Evolutionary conservation across 1,139 yeast genomes (phyloP).

Genomic region (Nakaseomyces nivariensis): DNA sequence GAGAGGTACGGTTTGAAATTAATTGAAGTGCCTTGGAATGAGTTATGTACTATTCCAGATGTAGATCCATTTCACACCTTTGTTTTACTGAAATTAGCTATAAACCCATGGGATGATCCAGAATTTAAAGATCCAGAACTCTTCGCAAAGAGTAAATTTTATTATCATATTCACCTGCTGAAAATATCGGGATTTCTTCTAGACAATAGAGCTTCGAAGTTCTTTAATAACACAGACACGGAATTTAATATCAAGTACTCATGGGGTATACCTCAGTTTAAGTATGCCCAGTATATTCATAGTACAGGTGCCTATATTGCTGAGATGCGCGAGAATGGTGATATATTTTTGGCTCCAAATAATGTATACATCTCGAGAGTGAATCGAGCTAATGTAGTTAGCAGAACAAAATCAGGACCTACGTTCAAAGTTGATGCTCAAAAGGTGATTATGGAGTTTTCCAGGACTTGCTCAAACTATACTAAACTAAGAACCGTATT

Average conservation of each 20-base stretch:
- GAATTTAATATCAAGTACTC: conserved; percentile 62
- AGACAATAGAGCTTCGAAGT: conserved; percentile 66
- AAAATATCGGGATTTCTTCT: conserved; percentile 63
- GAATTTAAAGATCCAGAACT: conserved; percentile 40
- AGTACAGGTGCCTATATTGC: conserved; percentile 82
- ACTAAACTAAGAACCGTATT: conserved; percentile 43
- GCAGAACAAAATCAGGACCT: conserved; percentile 22
- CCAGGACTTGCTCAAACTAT: conserved; percentile 49
- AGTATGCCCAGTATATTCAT: conserved; percentile 83
- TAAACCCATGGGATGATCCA: conserved; percentile 57
- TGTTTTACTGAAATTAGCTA: conserved; percentile 51
- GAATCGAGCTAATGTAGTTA: conserved; percentile 32
- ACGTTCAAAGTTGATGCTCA: conserved; percentile 48
- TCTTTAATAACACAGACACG: conserved; percentile 44
- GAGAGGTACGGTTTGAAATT: conserved; percentile 77
- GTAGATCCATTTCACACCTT: conserved; percentile 84
- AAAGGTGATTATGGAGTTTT: conserved; percentile 58
- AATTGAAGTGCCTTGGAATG: conserved; percentile 92
- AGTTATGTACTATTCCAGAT: conserved; percentile 64
- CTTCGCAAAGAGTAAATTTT: conserved; percentile 40
- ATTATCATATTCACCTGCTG: conserved; percentile 54
- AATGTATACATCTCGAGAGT: conserved; percentile 62
- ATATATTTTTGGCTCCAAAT: conserved; percentile 71
- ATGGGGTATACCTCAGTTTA: conserved; percentile 84
- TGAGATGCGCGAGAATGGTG: conserved; percentile 75